Conservation (phyloP, 805 yeast species). For the Zygosaccharomyces bisporus region DNA sequence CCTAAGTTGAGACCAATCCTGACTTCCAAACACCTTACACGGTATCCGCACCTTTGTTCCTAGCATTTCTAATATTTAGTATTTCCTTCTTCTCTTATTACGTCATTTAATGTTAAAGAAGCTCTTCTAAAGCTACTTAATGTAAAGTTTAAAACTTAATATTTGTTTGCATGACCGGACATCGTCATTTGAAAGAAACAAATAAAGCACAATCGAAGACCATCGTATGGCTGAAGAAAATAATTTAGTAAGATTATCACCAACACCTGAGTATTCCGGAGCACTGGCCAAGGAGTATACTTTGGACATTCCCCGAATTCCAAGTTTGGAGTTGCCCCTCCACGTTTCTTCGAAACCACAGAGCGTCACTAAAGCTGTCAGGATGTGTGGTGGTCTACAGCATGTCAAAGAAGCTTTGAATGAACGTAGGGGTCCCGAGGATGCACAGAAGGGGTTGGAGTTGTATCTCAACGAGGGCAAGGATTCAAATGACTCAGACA, state of each 20-base stretch:
- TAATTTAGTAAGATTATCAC: conserved; percentile 9
- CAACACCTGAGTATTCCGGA: conserved; percentile 15
- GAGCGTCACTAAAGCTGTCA: conserved; percentile 58
- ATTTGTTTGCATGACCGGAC: too few relatives aligned
- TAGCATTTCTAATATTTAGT: conserved; percentile 7
- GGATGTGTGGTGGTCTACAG: conserved; percentile 62
- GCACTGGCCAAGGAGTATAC: conserved; percentile 50
- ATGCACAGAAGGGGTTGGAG: conserved; percentile 29
- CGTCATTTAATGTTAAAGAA: conserved; percentile 7
- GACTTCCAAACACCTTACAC: background rate
- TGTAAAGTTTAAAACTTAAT: background rate
- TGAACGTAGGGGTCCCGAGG: conserved; percentile 25
- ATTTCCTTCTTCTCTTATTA: conserved; percentile 2
- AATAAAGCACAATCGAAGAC: background rate
- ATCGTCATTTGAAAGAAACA: too few relatives aligned
- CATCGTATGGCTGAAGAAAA: conserved; percentile 1
- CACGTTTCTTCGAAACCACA: conserved; percentile 44
- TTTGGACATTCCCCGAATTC: conserved; percentile 68
- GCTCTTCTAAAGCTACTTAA: background rate
- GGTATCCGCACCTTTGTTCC: background rate
- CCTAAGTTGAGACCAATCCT: conserved; percentile 5
- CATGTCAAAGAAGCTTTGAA: conserved; percentile 35
- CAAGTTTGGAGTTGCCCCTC: conserved; percentile 77
- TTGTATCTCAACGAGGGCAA: conserved; percentile 38
- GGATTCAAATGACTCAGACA: conserved; percentile 38